phyloP scores from a whole-genome alignment of 106 monocot genomes.

The Chionographis japonica region DNA sequence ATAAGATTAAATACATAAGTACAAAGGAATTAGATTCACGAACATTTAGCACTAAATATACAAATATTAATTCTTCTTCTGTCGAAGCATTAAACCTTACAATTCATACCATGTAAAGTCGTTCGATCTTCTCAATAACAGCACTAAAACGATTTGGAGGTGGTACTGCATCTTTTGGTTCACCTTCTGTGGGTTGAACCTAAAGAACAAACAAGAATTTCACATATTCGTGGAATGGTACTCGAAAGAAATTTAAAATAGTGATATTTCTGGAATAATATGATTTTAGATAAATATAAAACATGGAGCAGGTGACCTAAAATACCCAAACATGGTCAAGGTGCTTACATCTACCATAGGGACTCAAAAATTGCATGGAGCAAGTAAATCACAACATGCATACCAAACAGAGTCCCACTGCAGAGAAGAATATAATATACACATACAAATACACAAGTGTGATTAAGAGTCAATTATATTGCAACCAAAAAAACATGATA shows the following conservation, averaged over 20 bases:
- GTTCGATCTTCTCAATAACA: conserved; percentile 98
- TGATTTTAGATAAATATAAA: background rate
- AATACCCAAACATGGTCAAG: no score
- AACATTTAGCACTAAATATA: background rate
- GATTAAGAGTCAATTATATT: no score
- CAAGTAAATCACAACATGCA: background rate
- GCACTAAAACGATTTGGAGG: conserved; percentile 80
- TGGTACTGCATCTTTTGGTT: conserved; percentile 53
- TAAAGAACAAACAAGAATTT: conserved; percentile 15
- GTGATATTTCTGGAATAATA: background rate
- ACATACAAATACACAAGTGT: no score
- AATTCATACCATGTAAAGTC: conserved; percentile 77
- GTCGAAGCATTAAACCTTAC: conserved; percentile 7
- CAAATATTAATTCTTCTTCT: background rate
- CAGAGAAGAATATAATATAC: background rate
- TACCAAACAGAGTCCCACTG: background rate
- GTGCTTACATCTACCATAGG: no score
- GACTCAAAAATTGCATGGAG: no score
- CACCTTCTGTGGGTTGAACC: conserved; percentile 47
- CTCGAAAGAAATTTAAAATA: background rate
- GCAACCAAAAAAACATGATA: no score
- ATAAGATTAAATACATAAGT: background rate
- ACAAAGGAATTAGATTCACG: background rate
- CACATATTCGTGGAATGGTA: background rate
- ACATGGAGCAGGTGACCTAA: background rate